These are phyloP conservation scores for Volvox carteri DNA, from an alignment of 163 green algal species.

Conservation along the genomic window DNA sequence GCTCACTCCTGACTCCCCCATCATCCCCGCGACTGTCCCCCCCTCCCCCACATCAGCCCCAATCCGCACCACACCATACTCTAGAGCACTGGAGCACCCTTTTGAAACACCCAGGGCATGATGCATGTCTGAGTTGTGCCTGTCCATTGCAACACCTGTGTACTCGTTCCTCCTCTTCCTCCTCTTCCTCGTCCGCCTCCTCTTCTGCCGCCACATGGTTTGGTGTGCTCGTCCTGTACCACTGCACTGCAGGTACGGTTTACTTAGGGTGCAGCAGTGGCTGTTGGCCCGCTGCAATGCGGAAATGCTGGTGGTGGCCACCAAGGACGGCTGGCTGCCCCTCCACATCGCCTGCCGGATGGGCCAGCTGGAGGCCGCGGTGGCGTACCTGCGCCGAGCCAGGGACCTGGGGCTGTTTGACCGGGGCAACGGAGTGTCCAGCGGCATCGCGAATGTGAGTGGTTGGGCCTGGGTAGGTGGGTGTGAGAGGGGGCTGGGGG, in stretches of 20 bases:
- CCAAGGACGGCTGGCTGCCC: conserved; percentile 29
- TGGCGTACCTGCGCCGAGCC: not conserved
- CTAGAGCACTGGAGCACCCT: too few species aligned
- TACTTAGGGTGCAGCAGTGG: not conserved
- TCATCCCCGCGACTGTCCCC: too few species aligned
- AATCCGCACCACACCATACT: too few species aligned
- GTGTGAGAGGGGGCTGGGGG: not conserved
- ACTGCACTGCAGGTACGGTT: conserved; percentile 11
- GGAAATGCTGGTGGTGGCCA: not conserved
- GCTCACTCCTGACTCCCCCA: too few species aligned
- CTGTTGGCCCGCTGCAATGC: conserved; percentile 17
- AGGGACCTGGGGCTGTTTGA: conserved; percentile 15
- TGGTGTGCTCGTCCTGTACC: too few species aligned
- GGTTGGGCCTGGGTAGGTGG: not conserved
- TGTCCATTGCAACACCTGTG: not conserved
- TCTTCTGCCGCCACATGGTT: too few species aligned
- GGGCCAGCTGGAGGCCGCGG: not conserved
- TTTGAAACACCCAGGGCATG: too few species aligned
- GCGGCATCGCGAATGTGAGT: not conserved
- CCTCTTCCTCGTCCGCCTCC: not conserved
- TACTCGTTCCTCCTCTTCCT: not conserved
- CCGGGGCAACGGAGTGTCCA: not conserved
- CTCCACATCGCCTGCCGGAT: not conserved
- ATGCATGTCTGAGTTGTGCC: not conserved
- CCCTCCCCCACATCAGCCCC: too few species aligned